Conservation (phyloP, 2,329 filamentous ascomycete genomes). For the Xylariaceae sp. region DNA sequence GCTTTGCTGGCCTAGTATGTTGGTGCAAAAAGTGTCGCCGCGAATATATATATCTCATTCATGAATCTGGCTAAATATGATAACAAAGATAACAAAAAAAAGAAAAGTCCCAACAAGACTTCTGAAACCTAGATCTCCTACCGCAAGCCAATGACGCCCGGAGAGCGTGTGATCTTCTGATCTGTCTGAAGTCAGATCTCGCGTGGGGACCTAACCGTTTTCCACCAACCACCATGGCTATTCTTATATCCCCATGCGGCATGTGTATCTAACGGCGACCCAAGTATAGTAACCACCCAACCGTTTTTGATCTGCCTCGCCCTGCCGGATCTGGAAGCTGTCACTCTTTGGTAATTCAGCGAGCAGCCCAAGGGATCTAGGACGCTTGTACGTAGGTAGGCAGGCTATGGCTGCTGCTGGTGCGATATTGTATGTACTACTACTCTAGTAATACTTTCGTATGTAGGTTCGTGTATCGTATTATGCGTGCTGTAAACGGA, state of each 20-base stretch:
- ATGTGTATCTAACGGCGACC: conserved; percentile 15
- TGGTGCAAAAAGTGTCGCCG: conserved; percentile 1
- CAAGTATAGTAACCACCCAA: conserved; percentile 20
- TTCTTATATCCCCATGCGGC: conserved; percentile 15
- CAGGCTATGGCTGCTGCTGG: too few relatives aligned
- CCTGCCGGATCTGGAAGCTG: conserved; percentile 24
- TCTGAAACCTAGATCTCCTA: conserved; percentile 22
- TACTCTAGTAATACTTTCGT: neutral
- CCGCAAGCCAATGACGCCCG: conserved; percentile 22
- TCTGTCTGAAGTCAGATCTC: conserved; percentile 23
- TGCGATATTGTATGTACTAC: neutral
- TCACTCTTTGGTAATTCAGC: conserved; percentile 15
- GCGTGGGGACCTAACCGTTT: conserved; percentile 24
- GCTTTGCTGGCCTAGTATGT: neutral
- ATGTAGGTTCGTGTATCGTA: neutral
- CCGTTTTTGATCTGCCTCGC: conserved; percentile 4
- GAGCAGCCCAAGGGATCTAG: conserved; percentile 6
- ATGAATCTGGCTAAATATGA: conserved; percentile 21
- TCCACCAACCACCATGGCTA: conserved; percentile 4
- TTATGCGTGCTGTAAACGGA: neutral
- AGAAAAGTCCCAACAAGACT: conserved; percentile 2
- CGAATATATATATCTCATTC: conserved; percentile 6
- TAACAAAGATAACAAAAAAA: too few relatives aligned
- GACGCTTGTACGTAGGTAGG: conserved; percentile 4
- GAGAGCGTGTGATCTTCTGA: conserved; percentile 22